Evolutionary conservation across 257 asterid species (phyloP), one percentile per base, ranked within the genome.

Genomic region (Solanum habrochaites): DNA sequence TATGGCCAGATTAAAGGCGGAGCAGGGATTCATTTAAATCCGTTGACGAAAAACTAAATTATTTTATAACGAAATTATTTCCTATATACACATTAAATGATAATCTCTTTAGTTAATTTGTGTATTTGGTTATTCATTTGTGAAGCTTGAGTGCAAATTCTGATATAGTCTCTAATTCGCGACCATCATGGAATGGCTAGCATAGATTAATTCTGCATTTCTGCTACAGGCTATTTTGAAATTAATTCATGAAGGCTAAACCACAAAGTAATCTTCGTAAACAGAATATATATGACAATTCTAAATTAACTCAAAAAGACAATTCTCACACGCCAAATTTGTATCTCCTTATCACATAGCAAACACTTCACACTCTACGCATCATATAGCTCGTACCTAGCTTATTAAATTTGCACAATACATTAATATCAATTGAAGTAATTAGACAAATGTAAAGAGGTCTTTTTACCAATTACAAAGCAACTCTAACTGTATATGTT

Each of bases 211-310:
- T 49, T 49, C 3, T 49, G 21, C 21, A 49, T 49, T 49, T 58
- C 6, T 58, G 2, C n/a, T 3, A 16, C 8, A 56, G 1, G 3
- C 11, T 40, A 40, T 2, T 16, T 49, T 16, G 1, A 16, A 49
- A 16, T 16, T 52, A 16, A 52, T 52, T 52, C 0, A 52, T 52
- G 9, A 52, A 52, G 11, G 62, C n/a, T 52, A 52, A 52, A 52
- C 2, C n/a, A 18, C 11, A 16, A 52, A 11, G 0, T n/a, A n/a
- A 0, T 52, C 0, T 16, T 18, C 2, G 0, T 52, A 52, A 7
- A 18, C 62, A 52, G 11, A 52, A 18, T 6, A 32, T 32, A n/a
- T n/a, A n/a, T n/a, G n/a, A 32, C 35, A 52, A 52, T 52, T 52
- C 4, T 18, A 18, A 52, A 56, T 18, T 56, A 56, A 18, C 62